A percentile compares a stretch with the other conserved stretches of the same genome.
These are phyloP conservation scores for Linum tenue DNA, from an alignment of 345 rosid species.

Conservation along the genomic window DNA sequence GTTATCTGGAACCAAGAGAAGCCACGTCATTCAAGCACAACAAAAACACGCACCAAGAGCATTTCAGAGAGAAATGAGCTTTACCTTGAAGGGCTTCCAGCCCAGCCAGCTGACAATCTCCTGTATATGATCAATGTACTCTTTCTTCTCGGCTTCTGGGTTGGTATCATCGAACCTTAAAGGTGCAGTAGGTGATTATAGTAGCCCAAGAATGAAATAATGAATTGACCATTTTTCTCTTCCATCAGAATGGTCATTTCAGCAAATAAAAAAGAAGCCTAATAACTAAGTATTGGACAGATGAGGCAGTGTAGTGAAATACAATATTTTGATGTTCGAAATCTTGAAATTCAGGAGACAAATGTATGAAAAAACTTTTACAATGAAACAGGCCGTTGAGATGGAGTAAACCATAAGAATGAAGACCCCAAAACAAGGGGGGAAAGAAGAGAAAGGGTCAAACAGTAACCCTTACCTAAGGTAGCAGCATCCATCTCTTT, in stretches of 20 bases:
- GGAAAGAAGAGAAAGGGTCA: not conserved
- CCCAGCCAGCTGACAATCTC: slow-evolving; percentile 99
- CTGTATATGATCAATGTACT: slow-evolving; percentile 85
- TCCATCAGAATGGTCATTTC: not conserved
- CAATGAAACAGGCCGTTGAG: not conserved
- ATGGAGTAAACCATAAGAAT: not conserved
- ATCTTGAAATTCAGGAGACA: not conserved
- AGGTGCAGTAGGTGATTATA: slow-evolving; percentile 14
- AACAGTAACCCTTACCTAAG: slow-evolving; percentile 44
- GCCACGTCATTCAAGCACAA: slow-evolving; percentile 12
- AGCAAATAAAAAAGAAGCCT: not conserved
- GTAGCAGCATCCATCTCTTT: slow-evolving; percentile 83
- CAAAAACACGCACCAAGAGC: not conserved
- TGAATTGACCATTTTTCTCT: not conserved
- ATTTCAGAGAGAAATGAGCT: not conserved
- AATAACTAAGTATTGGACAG: not conserved
- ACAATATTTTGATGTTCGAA: not conserved
- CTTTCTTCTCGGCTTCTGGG: slow-evolving; percentile 98
- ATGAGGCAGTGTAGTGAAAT: not conserved
- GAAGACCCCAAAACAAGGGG: not conserved
- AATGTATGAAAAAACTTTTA: not conserved
- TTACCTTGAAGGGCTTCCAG: slow-evolving; percentile 93
- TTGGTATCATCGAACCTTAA: slow-evolving; percentile 88
- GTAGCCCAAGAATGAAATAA: not conserved
- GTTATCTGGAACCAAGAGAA: slow-evolving; percentile 53